phyloP scores from a whole-genome alignment of 768 basidiomycete genomes.

The Boletellus ananiceps region DNA sequence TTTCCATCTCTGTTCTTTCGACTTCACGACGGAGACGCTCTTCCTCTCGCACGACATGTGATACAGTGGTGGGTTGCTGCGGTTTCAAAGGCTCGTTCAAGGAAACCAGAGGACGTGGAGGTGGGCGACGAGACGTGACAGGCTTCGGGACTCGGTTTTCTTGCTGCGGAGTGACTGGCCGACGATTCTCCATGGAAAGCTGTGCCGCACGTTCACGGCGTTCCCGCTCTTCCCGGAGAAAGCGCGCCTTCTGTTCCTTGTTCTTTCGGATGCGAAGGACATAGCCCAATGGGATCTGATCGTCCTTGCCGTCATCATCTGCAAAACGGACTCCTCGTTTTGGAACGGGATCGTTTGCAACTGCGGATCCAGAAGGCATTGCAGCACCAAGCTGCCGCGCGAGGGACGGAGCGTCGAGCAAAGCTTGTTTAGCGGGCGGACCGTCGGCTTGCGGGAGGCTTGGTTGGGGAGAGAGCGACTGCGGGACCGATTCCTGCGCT shows the following conservation, averaged over 20 bases:
- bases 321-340: slow-evolving; percentile 61
- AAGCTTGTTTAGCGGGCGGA: not conserved
- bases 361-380: slow-evolving; percentile 10
- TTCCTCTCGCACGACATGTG: slow-evolving; percentile 34
- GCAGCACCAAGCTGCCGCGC: not conserved
- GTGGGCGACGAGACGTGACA: slow-evolving; percentile 11
- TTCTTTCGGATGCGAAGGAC: slow-evolving; percentile 69
- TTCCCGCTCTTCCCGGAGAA: slow-evolving; percentile 57
- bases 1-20: slow-evolving; percentile 46
- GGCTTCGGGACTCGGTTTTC: slow-evolving; percentile 14
- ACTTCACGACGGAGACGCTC: slow-evolving; percentile 43
- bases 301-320: slow-evolving; percentile 59
- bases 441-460: too few relatives aligned
- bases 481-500: not conserved
- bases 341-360: slow-evolving; percentile 11
- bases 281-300: slow-evolving; percentile 63
- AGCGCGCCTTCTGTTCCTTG: slow-evolving; percentile 66
- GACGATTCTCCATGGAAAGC: slow-evolving; percentile 30
- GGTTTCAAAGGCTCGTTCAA: slow-evolving; percentile 10
- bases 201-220: slow-evolving; percentile 40
- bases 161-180: slow-evolving; percentile 8
- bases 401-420: not conserved
- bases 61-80: slow-evolving; percentile 1
- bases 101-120: slow-evolving; percentile 14
- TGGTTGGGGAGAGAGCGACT: slow-evolving; percentile 2